phyloP scores from a whole-genome alignment of 1,284 basidiomycete species.

The Microbotryomycetes sp. region DNA sequence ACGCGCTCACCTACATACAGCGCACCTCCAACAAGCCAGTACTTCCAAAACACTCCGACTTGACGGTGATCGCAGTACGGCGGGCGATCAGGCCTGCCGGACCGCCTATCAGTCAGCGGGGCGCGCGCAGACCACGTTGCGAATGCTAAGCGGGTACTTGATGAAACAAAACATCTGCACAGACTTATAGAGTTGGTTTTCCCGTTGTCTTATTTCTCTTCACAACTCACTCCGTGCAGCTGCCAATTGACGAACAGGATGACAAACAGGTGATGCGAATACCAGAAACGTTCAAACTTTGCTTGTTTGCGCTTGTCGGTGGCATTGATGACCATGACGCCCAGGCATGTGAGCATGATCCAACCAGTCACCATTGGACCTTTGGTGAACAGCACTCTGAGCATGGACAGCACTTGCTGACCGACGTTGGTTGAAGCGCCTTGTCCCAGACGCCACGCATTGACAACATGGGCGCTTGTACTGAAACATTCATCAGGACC shows the following conservation, averaged over 20 bases:
- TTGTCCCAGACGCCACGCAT: slow-evolving; percentile 8
- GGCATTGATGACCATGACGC: slow-evolving; percentile 71
- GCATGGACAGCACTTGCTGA: slow-evolving; percentile 52
- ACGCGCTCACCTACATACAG: slow-evolving; percentile 79
- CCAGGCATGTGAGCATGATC: slow-evolving; percentile 70
- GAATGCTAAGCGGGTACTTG: slow-evolving; percentile 34
- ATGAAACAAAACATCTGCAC: slow-evolving; percentile 28
- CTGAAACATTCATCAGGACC: slow-evolving; percentile 22
- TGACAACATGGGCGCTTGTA: slow-evolving; percentile 9
- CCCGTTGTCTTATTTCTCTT: too few relatives aligned
- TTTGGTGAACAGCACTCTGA: slow-evolving; percentile 67
- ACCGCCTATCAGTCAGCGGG: not conserved
- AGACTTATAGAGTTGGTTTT: too few relatives aligned
- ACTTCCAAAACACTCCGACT: slow-evolving; percentile 88
- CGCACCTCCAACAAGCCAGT: slow-evolving; percentile 63
- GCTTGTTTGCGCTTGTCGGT: slow-evolving; percentile 65
- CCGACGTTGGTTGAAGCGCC: slow-evolving; percentile 48
- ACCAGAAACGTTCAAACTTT: slow-evolving; percentile 64
- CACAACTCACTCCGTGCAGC: slow-evolving; percentile 64
- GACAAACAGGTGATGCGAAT: slow-evolving; percentile 60
- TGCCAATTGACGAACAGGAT: slow-evolving; percentile 86
- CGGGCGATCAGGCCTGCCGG: slow-evolving; percentile 62
- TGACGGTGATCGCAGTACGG: slow-evolving; percentile 73
- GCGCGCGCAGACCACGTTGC: not conserved
- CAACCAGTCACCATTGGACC: slow-evolving; percentile 87